A percentile compares a stretch with the other conserved stretches of the same genome.
Conservation (phyloP, 345 rosid species). For the Euphorbia lathyris region DNA sequence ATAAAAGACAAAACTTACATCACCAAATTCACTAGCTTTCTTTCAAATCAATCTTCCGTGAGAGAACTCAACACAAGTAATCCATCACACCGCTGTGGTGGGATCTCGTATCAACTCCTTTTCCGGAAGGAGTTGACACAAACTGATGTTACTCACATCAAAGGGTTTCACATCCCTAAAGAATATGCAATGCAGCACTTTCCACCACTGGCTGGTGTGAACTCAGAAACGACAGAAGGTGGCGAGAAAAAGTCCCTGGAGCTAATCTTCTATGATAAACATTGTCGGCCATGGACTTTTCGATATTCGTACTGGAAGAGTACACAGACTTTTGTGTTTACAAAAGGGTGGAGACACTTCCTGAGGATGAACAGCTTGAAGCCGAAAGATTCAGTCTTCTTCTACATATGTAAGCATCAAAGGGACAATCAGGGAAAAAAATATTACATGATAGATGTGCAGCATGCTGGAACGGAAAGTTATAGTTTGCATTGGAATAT, state of each 20-base stretch:
- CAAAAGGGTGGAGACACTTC: constrained; percentile 28
- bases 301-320: constrained; percentile 23
- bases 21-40: background rate
- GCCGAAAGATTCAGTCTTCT: constrained; percentile 7
- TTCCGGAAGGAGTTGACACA: constrained; percentile 21
- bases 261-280: constrained; percentile 19
- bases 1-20: constrained; percentile 22
- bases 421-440: background rate
- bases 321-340: constrained; percentile 10
- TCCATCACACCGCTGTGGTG: background rate
- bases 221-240: background rate
- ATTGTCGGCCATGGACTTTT: constrained; percentile 19
- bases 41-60: background rate
- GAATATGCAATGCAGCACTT: constrained; percentile 21
- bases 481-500: background rate
- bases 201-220: background rate
- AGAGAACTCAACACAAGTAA: too few relatives aligned
- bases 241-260: background rate
- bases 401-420: constrained; percentile 17
- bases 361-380: constrained; percentile 23
- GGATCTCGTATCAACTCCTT: constrained; percentile 3
- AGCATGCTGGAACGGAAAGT: background rate
- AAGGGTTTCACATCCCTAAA: constrained; percentile 22
- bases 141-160: constrained; percentile 15
- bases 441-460: constrained; percentile 24